Evolutionary conservation across 2,329 filamentous ascomycete genomes (phyloP), one percentile per base, ranked within the genome.

Genomic region (Cladosporium cucumerinum): DNA sequence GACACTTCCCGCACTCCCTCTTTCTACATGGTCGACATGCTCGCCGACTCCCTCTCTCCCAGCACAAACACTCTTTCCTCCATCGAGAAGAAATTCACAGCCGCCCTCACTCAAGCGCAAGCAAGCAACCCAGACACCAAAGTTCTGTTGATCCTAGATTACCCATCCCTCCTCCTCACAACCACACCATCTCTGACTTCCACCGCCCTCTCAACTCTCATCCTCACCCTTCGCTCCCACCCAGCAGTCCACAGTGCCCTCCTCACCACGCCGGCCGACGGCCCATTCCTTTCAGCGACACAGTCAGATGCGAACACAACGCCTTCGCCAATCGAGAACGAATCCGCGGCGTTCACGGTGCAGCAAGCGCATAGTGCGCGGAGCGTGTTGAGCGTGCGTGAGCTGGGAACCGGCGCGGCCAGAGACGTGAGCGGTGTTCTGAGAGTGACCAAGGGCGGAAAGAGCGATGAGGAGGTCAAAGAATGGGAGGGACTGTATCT

Each of bases 381-480:
- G n/a, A 81, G 85, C 67, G 84, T 94, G 3, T 78, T 96, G 71
- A 86, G 90, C 67, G 79, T 95, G 65, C 83, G 93, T 61, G 84
- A 89, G 72, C 77, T 98, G 66, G 93, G 96, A 73, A 96, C 93
- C 0, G 94, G 94, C 0, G 88, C 88, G n/a, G 93, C 94, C 67
- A 89, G 85, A 74, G 94, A 97, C 78, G 91, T 98, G 34, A 96
- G 91, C 78, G 94, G 94, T 2, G 92, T 97, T 51, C 73, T 97
- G 68, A 85, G 93, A 69, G 82, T 95, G 58, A 93, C 90, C 21
- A 82, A 83, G 52, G 88, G 88, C 3, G 81, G 80, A 18, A 77
- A 73, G 46, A 75, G 72, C 69, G 79, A 74, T 49, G 73, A 70
- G n/a, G 69, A 66, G 30, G 67, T 70, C 12, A 73, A 79, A 59